Evolutionary conservation across 2,329 filamentous ascomycete species (phyloP).

Genomic region (Aspergillus novoparasiticus): DNA sequence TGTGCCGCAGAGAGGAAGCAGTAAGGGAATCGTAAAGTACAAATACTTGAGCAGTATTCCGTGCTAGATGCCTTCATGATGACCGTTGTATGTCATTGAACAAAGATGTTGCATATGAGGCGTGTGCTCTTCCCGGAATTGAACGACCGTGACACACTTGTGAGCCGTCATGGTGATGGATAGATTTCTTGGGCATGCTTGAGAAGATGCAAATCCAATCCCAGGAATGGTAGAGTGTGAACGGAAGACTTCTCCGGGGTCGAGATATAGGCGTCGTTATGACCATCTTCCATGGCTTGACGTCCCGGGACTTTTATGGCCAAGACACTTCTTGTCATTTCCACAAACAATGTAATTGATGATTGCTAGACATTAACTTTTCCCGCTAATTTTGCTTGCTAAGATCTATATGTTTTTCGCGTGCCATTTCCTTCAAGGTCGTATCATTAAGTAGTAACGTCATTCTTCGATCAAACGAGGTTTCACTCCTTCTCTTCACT

Average conservation of each 20-base stretch:
- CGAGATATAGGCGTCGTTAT: not conserved
- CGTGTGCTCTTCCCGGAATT: not conserved
- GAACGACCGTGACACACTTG: not conserved
- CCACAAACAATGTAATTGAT: not conserved
- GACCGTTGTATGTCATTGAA: not conserved
- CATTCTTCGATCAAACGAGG: not conserved
- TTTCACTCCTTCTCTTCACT: not conserved
- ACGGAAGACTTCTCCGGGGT: not conserved
- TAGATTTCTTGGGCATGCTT: not conserved
- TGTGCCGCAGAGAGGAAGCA: not conserved
- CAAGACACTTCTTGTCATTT: not conserved
- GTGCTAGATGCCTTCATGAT: constrained; percentile 2
- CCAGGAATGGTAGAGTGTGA: not conserved
- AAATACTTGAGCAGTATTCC: not conserved
- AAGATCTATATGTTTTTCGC: not conserved
- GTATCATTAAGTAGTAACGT: not conserved
- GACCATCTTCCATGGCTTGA: not conserved
- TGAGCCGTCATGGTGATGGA: not conserved
- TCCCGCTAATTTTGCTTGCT: not conserved
- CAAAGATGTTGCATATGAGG: not conserved
- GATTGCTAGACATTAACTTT: not conserved
- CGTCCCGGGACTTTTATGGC: not conserved
- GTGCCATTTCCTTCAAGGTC: not conserved
- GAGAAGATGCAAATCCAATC: not conserved
- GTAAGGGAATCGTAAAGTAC: not conserved